Base-by-base conservation (phyloP, 805 yeast genomes). In the Metschnikowia dekortorum region DNA sequence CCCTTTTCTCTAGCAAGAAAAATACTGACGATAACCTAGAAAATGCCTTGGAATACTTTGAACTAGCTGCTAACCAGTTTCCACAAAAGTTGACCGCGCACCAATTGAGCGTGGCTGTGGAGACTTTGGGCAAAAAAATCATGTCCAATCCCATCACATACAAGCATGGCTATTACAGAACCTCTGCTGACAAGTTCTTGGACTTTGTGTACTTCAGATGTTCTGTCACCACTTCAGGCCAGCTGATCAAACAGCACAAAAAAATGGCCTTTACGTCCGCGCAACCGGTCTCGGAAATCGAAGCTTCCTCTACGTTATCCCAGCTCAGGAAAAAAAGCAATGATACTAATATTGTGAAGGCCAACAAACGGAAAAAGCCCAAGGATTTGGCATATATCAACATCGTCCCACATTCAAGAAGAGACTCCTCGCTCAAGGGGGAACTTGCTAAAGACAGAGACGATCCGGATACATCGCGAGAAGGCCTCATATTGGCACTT, bases 71-170 rank as follows among this genome's bases (percentile, higher is more conserved):
- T 8, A 54, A 64, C 1, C 85, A 85, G 52, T 86, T 83, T 58
- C 92, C 92, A 0, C 52, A 53, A 0, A 58, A 73, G 1, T 57
- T 86, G 16, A 79, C 87, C 0, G 66, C 82, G 4, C 60, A 64
- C 8, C 92, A 85, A 60, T 66, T 83, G 18, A 71, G 72, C 26
- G 71, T 83, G 18, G 89, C 87, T 0, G 66, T 82, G 16, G 82
- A 76, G 55, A 75, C 83, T 0, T 65, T 84, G 30, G 80, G 86
- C 0, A 72, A 75, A 52, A 66, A 64, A 45, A 53, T 69, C 18
- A 54, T 73, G 46, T 60, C 70, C 0, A 54, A 53, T 10, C 68
- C 71, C 0, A 44, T 63, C 14, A 29, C n/a, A 1, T 55, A 58
- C 39, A 44, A 40, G 1, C 37, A 39, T 9, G 39, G 42, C 26